Evolutionary conservation across 2,329 filamentous ascomycete genomes (phyloP), one percentile per base, ranked within the genome.

Genomic region (Pyricularia pennisetigena): DNA sequence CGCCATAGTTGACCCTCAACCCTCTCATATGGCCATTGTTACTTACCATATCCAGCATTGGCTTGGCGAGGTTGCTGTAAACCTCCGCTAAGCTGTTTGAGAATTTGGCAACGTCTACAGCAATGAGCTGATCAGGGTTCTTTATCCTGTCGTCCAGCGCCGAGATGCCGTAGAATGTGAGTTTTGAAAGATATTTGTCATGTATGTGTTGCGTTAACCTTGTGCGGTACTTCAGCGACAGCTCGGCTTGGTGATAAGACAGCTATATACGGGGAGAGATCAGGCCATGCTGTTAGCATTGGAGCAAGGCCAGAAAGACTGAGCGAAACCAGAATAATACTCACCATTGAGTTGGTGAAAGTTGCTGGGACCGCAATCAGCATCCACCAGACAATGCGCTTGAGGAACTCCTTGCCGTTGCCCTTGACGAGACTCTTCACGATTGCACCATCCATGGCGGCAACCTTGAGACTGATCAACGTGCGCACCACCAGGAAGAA

Each of bases 301-400:
- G 26, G 26, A 26, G 12, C 12, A 4, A 65, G 14, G 62, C n/a
- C 49, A 14, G n/a, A 61, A 28, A 54, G 26, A 32, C 65, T 59
- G 12, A 61, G 63, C 30, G 35, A 32, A 7, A 14, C 20, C n/a
- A 35, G 10, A 12, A 41, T 23, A 77, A 86, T 78, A 79, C n/a
- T n/a, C n/a, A 95, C 92, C 95, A 99, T 99, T 0, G 94, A 97
- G 79, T 99, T 99, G 59, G 95, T 99, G 77, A 98, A 97, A 0
- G 95, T 98, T 1, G 95, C 95, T 10, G 95, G 95, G 20, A 99
- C 85, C 29, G 95, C 94, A 72, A 99, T 95, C 68, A 94, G 78
- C 95, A 99, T 99, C 95, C 95, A 99, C 93, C 94, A 97, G 6
- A 96, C 86, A 73, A 99, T 88, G 0, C 93, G 89, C 73, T 89